Evolutionary conservation across 164 flowering plant species (phyloP).

Genomic region (Warburgia ugandensis): DNA sequence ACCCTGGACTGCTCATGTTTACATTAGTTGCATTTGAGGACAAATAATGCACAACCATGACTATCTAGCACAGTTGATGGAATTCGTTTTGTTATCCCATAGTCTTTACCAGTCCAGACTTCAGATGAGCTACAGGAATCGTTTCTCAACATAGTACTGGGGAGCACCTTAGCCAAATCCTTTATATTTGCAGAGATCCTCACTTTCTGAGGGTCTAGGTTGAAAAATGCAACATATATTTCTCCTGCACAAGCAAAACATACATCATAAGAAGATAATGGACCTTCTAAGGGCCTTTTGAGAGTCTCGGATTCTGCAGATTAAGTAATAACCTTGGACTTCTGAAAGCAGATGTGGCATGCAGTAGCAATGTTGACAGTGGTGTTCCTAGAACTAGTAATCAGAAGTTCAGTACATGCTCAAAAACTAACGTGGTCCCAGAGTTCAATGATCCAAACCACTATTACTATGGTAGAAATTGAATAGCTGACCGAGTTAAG

Average conservation of each 20-base stretch:
- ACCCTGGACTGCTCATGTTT: too few relatives aligned
- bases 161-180: conserved; percentile 44
- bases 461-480: too few relatives aligned
- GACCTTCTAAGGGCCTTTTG: too few relatives aligned
- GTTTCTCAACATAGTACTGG: conserved; percentile 16
- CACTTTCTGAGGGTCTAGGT: conserved; percentile 32
- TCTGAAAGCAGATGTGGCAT: too few relatives aligned
- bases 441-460: too few relatives aligned
- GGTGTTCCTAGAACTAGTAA: too few relatives aligned
- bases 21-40: conserved; percentile 28
- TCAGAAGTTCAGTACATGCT: too few relatives aligned
- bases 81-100: conserved; percentile 17
- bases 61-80: conserved; percentile 33
- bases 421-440: too few relatives aligned
- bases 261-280: neutral
- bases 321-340: neutral
- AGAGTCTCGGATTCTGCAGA: neutral
- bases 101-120: conserved; percentile 54
- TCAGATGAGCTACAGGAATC: conserved; percentile 44
- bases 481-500: too few relatives aligned
- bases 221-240: conserved; percentile 70
- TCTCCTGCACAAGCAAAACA: conserved; percentile 37
- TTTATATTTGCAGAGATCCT: conserved; percentile 37
- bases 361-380: too few relatives aligned
- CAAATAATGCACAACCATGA: conserved; percentile 56